Percentiles rank a stretch among this genome's conserved stretches.
Evolutionary conservation across 129 eudicot genomes (phyloP).

Genomic region (Chrysanthemum seticuspe): DNA sequence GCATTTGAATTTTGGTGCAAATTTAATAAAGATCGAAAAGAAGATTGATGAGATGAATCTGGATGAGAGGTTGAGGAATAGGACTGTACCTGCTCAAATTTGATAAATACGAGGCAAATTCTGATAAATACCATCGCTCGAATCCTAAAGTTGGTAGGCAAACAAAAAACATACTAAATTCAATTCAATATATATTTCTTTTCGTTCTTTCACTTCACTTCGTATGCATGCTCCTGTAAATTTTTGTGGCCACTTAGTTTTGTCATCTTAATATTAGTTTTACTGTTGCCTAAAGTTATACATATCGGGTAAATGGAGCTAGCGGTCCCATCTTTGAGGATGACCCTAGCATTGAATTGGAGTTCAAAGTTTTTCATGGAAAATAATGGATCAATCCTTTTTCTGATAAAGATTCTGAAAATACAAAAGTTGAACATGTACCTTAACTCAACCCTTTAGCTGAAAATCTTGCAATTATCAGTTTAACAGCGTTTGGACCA

Average conservation of each 20-base stretch:
- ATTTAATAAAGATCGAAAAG: no score
- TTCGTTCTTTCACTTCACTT: conserved; percentile 44
- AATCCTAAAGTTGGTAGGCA: no score
- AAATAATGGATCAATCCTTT: conserved; percentile 71
- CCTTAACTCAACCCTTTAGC: conserved; percentile 68
- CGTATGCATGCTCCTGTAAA: conserved; percentile 51
- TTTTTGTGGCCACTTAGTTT: background rate
- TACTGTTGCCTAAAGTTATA: background rate
- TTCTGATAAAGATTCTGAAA: conserved; percentile 32
- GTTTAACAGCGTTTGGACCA: background rate
- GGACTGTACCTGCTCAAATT: no score
- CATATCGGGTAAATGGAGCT: conserved; percentile 41
- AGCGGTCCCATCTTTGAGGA: conserved; percentile 92
- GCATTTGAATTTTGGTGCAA: no score
- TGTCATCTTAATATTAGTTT: background rate
- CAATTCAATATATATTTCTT: no score
- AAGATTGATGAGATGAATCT: no score
- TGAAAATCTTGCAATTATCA: conserved; percentile 59
- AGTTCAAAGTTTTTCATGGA: conserved; percentile 76
- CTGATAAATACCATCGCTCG: no score
- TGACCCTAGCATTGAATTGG: conserved; percentile 64
- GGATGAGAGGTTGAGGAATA: no score
- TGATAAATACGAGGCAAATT: no score
- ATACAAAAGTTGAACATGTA: conserved; percentile 19
- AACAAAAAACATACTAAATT: no score